Percentiles rank a stretch among this genome's conserved stretches.
Evolutionary conservation across 2,329 filamentous ascomycete species (phyloP).

Genomic region (Neonectria magnoliae): DNA sequence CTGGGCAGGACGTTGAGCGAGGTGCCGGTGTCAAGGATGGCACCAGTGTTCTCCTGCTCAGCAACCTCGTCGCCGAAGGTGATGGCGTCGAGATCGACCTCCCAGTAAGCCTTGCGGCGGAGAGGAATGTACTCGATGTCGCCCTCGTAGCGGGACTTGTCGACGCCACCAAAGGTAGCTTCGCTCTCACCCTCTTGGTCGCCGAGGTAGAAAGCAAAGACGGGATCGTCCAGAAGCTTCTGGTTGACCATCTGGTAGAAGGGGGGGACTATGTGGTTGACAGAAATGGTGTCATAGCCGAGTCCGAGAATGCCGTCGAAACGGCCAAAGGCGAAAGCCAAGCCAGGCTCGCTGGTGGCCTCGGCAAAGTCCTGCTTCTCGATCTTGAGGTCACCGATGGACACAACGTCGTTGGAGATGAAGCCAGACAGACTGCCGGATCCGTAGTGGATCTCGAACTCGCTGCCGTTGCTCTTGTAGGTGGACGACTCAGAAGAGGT

Average conservation of each 20-base stretch:
- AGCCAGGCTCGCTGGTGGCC: slow-evolving; percentile 92
- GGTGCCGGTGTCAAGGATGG: slow-evolving; percentile 97
- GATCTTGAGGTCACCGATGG: slow-evolving; percentile 89
- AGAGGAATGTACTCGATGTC: slow-evolving; percentile 94
- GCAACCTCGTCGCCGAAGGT: slow-evolving; percentile 86
- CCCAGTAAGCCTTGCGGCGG: slow-evolving; percentile 99
- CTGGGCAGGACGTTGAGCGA: slow-evolving; percentile 95
- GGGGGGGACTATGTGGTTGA: slow-evolving; percentile 92
- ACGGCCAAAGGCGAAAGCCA: slow-evolving; percentile 96
- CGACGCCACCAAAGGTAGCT: slow-evolving; percentile 88
- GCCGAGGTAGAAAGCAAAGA: slow-evolving; percentile 97
- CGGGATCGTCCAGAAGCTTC: slow-evolving; percentile 86
- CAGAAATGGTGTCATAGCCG: slow-evolving; percentile 95
- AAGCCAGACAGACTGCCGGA: slow-evolving; percentile 94
- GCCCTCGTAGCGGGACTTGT: slow-evolving; percentile 82
- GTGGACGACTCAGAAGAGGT: slow-evolving; percentile 89
- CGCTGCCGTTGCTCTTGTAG: slow-evolving; percentile 92
- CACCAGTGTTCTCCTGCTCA: slow-evolving; percentile 92
- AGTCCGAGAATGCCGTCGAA: slow-evolving; percentile 98
- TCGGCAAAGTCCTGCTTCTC: slow-evolving; percentile 95
- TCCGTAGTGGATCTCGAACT: slow-evolving; percentile 94
- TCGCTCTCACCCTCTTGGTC: slow-evolving; percentile 80
- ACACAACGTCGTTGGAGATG: slow-evolving; percentile 86
- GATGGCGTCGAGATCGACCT: slow-evolving; percentile 95
- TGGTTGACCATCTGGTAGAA: slow-evolving; percentile 98